Percentiles rank a stretch among this genome's conserved stretches.
These are phyloP conservation scores for Hyphodiscus hymeniophilus DNA, from an alignment of 495 filamentous ascomycete genomes.

Conservation along the genomic window DNA sequence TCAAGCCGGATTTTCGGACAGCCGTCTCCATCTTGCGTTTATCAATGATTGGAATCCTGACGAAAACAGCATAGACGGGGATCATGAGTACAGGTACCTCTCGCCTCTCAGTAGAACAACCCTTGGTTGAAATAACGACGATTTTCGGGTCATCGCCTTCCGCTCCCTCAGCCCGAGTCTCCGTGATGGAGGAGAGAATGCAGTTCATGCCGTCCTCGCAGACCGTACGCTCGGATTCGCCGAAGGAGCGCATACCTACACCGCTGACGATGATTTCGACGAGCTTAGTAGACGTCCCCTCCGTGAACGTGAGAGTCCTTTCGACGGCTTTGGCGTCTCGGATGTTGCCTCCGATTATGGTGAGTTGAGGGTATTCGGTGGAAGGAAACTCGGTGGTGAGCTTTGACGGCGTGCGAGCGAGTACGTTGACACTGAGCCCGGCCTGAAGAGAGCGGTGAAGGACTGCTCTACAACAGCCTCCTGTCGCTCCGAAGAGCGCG, in stretches of 20 bases:
- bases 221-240: not conserved
- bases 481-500: conserved; percentile 18
- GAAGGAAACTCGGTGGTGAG: conserved; percentile 1
- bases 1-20: conserved; percentile 1
- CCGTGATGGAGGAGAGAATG: too few relatives aligned
- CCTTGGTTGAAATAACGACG: conserved; percentile 10
- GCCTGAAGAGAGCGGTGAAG: conserved; percentile 8
- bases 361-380: conserved; percentile 7
- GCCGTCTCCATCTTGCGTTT: conserved; percentile 18
- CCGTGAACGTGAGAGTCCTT: not conserved
- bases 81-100: conserved; percentile 16
- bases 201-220: not conserved
- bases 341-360: conserved; percentile 13
- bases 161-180: too few relatives aligned
- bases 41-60: conserved; percentile 15
- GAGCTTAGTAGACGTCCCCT: not conserved
- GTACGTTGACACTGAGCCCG: conserved; percentile 7
- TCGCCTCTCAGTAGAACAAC: conserved; percentile 7
- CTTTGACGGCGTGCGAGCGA: conserved; percentile 14
- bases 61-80: conserved; percentile 16
- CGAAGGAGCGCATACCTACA: conserved; percentile 5
- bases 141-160: not conserved
- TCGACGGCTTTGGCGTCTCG: conserved; percentile 3
- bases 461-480: conserved; percentile 8
- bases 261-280: conserved; percentile 9